Conservation (phyloP, 2,329 filamentous ascomycete genomes). For the Xylaria sp. region DNA sequence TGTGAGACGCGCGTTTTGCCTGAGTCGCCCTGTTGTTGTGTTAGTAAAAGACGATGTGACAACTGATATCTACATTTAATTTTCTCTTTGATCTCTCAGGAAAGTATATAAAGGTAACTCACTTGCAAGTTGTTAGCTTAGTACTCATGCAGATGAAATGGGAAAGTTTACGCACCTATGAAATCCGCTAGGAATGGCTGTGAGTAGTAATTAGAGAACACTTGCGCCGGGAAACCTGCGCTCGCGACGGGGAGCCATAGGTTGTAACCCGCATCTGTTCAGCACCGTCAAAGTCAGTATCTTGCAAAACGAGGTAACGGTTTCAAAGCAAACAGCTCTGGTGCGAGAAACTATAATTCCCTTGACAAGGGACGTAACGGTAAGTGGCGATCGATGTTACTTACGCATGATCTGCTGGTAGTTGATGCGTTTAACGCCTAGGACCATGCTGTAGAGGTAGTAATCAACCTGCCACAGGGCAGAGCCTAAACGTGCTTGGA, state of each 20-base stretch:
- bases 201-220: slow-evolving; percentile 46
- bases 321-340: too few species aligned
- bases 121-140: slow-evolving; percentile 18
- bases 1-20: slow-evolving; percentile 39
- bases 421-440: slow-evolving; percentile 45
- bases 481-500: slow-evolving; percentile 44
- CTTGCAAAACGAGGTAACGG: too few species aligned
- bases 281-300: neutral
- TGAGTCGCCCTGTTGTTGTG: slow-evolving; percentile 26
- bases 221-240: slow-evolving; percentile 39
- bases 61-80: neutral
- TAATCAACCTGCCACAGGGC: slow-evolving; percentile 47
- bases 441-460: slow-evolving; percentile 44
- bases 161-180: slow-evolving; percentile 34
- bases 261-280: slow-evolving; percentile 29
- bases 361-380: too few species aligned
- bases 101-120: slow-evolving; percentile 1
- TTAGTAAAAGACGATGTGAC: neutral
- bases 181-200: slow-evolving; percentile 47
- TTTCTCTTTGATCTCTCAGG: neutral
- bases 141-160: neutral
- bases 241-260: slow-evolving; percentile 36
- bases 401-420: slow-evolving; percentile 47
- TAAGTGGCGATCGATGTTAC: too few species aligned
- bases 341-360: too few species aligned